Base-by-base conservation (phyloP, 2,329 filamentous ascomycete genomes). In the Chaetomiaceae sp. region DNA sequence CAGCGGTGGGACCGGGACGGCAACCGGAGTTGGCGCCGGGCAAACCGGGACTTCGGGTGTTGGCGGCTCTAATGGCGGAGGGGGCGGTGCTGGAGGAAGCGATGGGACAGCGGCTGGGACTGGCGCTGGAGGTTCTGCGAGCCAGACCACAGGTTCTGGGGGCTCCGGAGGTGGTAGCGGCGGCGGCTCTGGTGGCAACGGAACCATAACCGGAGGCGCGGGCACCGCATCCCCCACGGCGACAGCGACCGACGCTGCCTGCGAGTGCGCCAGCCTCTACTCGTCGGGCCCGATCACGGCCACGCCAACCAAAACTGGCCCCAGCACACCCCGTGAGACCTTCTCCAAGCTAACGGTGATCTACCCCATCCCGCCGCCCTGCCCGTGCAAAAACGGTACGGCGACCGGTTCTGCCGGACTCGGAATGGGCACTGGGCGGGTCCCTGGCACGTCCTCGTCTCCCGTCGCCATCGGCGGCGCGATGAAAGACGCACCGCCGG, bases 331-430 rank as follows among this genome's bases (percentile, higher is more conserved):
- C 34, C 27, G 46, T 21, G 41, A 41, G 30, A 54, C 51, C 5
- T 20, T 49, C 35, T 44, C 50, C 42, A 49, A 41, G 16, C 46
- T 56, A 37, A 56, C 55, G 19, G 48, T 40, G 7, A 14, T 56
- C 34, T 54, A 54, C 33, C 49, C 51, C 35, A 56, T 56, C 39
- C 39, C 42, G 19, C 17, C 42, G 19, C 17, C 31, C 16, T 53
- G 27, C 35, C 20, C 47, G 4, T 48, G 46, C 31, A 42, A 41
- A 19, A 48, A 42, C 38, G 38, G 31, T 13, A 44, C 47, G 5
- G 16, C 8, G 30, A 50, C 38, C 8, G 21, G 14, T 16, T 23
- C 41, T 9, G 42, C 31, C 8, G 39, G 30, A 4, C 21, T 35
- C 10, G 41, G 23, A 10, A 44, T 23, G 14, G 42, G 35, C 23